Evolutionary conservation across 2,329 filamentous ascomycete species (phyloP), one percentile per base, ranked within the genome.

Genomic region (Epichloe amarillans): DNA sequence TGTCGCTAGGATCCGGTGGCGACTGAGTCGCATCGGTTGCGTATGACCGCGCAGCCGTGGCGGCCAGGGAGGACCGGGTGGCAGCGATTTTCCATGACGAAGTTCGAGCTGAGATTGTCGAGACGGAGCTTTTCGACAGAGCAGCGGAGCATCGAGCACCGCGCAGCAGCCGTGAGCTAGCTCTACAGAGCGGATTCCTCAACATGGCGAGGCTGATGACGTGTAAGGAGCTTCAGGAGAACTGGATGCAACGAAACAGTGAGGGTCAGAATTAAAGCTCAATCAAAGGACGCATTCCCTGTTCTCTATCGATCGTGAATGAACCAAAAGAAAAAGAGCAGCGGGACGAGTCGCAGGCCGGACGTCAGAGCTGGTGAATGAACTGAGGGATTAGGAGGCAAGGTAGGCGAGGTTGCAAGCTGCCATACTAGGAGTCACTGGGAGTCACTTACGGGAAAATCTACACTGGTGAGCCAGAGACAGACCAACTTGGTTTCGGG

Each of bases 1-100:
- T 95, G 72, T 98, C 93, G 69, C 86, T 95, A 57, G 90, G 81
- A 66, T 95, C 88, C 56, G 80, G 79, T 19, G 78, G 66, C 52
- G 71, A 72, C 50, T 75, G 69, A 52, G 72, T 72, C 50, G 77
- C 72, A 58, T 61, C 66, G 53, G 77, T 77, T 55, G 76, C 73
- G 70, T 77, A 75, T 61, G 72, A 68, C 60, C 71, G 75, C 54
- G 76, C 75, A 53, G 69, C 64, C 54, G 72, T 66, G 54, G 77
- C 56, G 59, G 74, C 71, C 62, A 76, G 62, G 49, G 76, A 61
- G 48, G 75, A 72, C 52, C 76, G 74, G 56, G 67, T 60, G 53
- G 73, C 64, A 44, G 69, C 60, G 59, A 75, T 64, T 62, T 65
- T 70, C 62, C 69, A 66, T 62, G 73, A 69, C 58, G 68, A 63